phyloP scores from a whole-genome alignment of 805 yeast species.

The Lipomyces chichibuensis region DNA sequence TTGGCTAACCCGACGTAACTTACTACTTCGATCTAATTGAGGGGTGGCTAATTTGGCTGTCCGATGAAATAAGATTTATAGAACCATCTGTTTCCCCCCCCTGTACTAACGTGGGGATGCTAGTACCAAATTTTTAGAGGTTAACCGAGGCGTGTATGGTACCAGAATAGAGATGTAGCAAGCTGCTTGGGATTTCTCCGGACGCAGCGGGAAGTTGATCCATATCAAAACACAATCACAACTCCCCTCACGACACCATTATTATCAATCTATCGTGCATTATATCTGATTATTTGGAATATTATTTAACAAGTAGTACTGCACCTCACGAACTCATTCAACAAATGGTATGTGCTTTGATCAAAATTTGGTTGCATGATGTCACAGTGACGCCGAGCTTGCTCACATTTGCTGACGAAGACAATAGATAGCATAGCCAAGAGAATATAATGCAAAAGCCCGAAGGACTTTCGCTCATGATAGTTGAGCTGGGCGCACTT shows the following conservation, averaged over 20 bases:
- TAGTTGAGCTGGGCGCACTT: slow-evolving; percentile 29
- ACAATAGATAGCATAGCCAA: not conserved
- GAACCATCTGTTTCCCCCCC: not conserved
- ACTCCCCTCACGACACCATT: not conserved
- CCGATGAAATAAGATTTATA: not conserved
- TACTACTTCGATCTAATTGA: not conserved
- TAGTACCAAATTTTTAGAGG: not conserved
- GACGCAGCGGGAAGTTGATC: not conserved
- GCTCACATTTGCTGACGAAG: not conserved
- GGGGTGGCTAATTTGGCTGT: not conserved
- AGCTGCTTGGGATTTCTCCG: not conserved
- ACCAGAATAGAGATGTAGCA: not conserved
- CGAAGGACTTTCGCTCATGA: slow-evolving; percentile 31
- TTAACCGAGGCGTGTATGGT: not conserved
- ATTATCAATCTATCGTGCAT: not conserved
- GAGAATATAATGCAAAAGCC: slow-evolving; percentile 22
- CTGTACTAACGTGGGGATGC: not conserved
- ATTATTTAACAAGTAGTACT: not conserved
- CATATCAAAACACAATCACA: not conserved
- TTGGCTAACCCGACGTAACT: not conserved
- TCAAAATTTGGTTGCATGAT: not conserved
- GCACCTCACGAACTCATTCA: not conserved
- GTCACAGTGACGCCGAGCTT: not conserved
- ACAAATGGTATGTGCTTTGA: not conserved
- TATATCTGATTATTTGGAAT: not conserved